Evolutionary conservation across 2,329 filamentous ascomycete genomes (phyloP).

Genomic region (Clarireedia monteithiana): DNA sequence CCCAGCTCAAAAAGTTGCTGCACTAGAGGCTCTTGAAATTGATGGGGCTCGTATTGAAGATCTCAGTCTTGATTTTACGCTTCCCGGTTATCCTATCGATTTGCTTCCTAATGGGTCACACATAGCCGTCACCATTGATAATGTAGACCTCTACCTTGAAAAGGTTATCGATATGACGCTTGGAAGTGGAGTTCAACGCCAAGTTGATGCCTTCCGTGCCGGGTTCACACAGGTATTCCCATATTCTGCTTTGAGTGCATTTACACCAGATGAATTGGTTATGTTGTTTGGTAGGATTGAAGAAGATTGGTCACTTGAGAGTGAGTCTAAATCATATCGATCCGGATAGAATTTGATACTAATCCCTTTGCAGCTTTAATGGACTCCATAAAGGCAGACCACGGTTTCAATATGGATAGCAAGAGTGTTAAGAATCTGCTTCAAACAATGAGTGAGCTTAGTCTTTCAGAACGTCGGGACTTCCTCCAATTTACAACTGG

Average conservation of each 20-base stretch:
- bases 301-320: slow-evolving; percentile 96
- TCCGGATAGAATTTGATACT: slow-evolving; percentile 10
- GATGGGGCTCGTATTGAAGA: slow-evolving; percentile 78
- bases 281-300: slow-evolving; percentile 89
- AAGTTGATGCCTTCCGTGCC: slow-evolving; percentile 82
- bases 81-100: slow-evolving; percentile 87
- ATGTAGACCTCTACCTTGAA: slow-evolving; percentile 83
- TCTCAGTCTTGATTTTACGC: slow-evolving; percentile 84
- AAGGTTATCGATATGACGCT: slow-evolving; percentile 87
- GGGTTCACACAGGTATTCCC: slow-evolving; percentile 97
- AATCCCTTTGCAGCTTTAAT: slow-evolving; percentile 59
- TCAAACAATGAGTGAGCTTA: slow-evolving; percentile 88
- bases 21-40: slow-evolving; percentile 61
- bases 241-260: slow-evolving; percentile 83
- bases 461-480: slow-evolving; percentile 67
- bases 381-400: slow-evolving; percentile 97
- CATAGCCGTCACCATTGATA: slow-evolving; percentile 74
- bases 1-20: slow-evolving; percentile 60
- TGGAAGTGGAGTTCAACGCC: slow-evolving; percentile 76
- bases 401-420: slow-evolving; percentile 98
- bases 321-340: slow-evolving; percentile 45
- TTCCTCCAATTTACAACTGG: slow-evolving; percentile 98
- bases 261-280: slow-evolving; percentile 90
- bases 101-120: slow-evolving; percentile 69
- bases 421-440: slow-evolving; percentile 88